These are phyloP conservation scores for Microbotryomycetes sp. DNA, from an alignment of 1,284 basidiomycete species.

Conservation along the genomic window DNA sequence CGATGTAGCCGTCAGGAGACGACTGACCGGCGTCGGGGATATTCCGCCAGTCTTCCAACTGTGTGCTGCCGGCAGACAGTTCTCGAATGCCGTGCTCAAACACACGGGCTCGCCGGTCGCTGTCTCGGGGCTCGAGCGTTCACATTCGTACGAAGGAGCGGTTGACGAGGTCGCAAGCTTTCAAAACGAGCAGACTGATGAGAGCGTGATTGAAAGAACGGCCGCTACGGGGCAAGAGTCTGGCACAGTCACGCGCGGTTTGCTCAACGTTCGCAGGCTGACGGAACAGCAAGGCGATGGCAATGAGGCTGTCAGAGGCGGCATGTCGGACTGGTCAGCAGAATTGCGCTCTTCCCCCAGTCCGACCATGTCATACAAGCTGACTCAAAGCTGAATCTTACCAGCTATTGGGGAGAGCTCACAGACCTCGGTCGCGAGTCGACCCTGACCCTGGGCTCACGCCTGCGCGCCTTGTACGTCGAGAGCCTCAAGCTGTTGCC, in stretches of 20 bases:
- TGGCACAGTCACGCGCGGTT: not conserved
- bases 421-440: conserved; percentile 34
- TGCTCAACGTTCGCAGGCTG: conserved; percentile 12
- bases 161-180: not conserved
- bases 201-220: not conserved
- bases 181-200: not conserved
- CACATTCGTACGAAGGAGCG: not conserved
- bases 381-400: not conserved
- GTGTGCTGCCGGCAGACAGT: conserved; percentile 21
- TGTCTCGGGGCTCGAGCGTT: not conserved
- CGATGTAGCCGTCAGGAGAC: conserved; percentile 24
- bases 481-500: conserved; percentile 30
- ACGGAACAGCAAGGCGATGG: conserved; percentile 7
- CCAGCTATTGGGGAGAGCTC: conserved; percentile 34
- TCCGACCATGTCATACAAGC: not conserved
- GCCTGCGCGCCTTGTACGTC: conserved; percentile 29
- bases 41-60: conserved; percentile 21
- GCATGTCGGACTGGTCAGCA: conserved; percentile 11
- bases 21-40: conserved; percentile 20
- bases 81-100: conserved; percentile 13
- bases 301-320: not conserved
- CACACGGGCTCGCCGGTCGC: not conserved
- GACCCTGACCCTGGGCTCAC: conserved; percentile 26
- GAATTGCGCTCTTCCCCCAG: not conserved
- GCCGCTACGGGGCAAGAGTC: not conserved